Evolutionary conservation across 257 asterid genomes (phyloP), one percentile per base, ranked within the genome.

Genomic region (Solanum rostratum): DNA sequence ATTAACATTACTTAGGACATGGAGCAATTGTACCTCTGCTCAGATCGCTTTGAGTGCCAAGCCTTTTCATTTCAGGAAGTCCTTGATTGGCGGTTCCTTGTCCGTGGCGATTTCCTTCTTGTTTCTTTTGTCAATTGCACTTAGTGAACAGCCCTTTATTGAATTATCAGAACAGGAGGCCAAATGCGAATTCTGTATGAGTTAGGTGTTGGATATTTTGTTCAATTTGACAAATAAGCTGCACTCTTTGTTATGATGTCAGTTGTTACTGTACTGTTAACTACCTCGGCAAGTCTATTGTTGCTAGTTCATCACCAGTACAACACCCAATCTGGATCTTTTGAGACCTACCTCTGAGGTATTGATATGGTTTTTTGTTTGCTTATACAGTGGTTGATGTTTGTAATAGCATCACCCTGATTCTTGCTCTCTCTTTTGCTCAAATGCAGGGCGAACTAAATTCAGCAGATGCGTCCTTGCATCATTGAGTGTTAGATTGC

Each of bases 101-200:
- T 88, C 89, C 87, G 86, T 90, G 95, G 98, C 87, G 91, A 89
- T 89, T 95, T 90, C 85, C 97, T 91, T 90, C 95, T 97, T 85
- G 93, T 95, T 89, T 92, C 97, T 90, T 94, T 94, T 87, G 94
- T 95, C 94, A 92, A 94, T 89, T 93, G 94, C 92, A 95, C 98
- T 86, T 95, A 93, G 96, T 90, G 90, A 86, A 89, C 89, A 89
- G 86, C 90, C 89, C 86, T 85, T 85, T 74, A 80, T 81, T 87
- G 79, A 91, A 89, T 88, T 90, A 92, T 86, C 90, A 91, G 88
- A 85, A 78, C 92, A 88, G 84, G 93, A 84, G 91, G 92, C 91
- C 89, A 89, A 84, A 95, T 89, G 94, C 87, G 65, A 84, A 80
- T 90, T 89, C 88, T 86, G 80, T 86, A 86, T 91, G 39, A 91